Conservation (phyloP, 2,329 filamentous ascomycete species). For the Sporothrix brasiliensis region DNA sequence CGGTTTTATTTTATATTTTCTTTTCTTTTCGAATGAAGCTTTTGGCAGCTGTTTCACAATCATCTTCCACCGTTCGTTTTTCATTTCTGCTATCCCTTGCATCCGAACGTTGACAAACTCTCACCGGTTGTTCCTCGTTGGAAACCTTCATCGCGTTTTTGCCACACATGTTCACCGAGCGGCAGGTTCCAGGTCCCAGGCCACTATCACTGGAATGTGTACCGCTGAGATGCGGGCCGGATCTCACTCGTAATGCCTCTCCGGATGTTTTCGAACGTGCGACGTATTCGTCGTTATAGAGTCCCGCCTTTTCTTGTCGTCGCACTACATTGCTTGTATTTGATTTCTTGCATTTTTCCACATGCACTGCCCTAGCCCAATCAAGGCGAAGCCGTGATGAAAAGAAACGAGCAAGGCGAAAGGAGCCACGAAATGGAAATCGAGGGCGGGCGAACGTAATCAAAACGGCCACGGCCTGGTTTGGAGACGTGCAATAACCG, state of each 20-base stretch:
- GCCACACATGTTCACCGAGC: background rate
- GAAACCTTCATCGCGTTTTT: background rate
- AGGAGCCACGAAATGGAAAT: background rate
- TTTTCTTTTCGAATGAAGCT: too few species aligned
- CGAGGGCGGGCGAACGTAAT: too few species aligned
- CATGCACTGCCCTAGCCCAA: background rate
- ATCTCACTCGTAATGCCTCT: too few species aligned
- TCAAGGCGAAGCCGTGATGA: background rate
- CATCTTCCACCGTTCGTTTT: background rate
- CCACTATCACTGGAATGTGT: too few species aligned
- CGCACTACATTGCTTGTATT: background rate
- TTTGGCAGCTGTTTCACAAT: background rate
- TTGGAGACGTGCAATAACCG: background rate
- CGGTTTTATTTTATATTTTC: too few species aligned
- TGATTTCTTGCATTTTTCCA: background rate
- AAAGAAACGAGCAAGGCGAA: background rate
- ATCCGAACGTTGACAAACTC: background rate
- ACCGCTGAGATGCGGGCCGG: too few species aligned
- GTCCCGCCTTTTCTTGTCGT: too few species aligned
- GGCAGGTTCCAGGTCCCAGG: background rate
- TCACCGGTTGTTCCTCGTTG: background rate
- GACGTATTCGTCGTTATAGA: too few species aligned
- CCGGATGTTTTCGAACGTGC: too few species aligned
- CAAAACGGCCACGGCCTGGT: background rate
- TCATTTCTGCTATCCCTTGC: constrained; percentile 3